Percentiles rank a stretch among this genome's conserved stretches.
phyloP scores from a whole-genome alignment of 176 grass and related monocot species.

The Oryza glumipatula region DNA sequence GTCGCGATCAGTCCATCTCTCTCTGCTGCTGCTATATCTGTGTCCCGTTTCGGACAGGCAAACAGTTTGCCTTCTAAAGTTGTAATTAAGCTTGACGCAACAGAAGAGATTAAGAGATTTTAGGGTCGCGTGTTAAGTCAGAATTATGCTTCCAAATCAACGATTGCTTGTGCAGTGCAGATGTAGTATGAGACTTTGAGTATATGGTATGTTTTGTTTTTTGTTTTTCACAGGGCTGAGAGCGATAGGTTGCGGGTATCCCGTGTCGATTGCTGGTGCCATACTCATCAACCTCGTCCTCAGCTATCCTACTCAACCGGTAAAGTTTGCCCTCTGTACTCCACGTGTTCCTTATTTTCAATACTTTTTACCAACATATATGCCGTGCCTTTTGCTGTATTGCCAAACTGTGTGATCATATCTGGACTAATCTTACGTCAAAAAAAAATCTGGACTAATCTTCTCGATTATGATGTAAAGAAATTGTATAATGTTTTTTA shows the following conservation, averaged over 20 bases:
- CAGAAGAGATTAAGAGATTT: neutral
- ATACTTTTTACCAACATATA: neutral
- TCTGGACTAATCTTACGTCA: neutral
- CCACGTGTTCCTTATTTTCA: neutral
- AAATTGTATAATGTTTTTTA: neutral
- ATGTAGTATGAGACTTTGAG: conserved; percentile 11
- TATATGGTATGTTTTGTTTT: neutral
- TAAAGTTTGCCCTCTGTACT: conserved; percentile 8
- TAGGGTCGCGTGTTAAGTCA: neutral
- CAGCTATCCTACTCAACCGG: conserved; percentile 62
- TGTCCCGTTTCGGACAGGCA: neutral
- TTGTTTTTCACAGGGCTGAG: conserved; percentile 46
- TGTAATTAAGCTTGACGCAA: too few species aligned
- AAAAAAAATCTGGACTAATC: neutral
- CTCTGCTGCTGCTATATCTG: neutral
- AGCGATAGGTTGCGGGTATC: conserved; percentile 49
- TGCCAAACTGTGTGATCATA: neutral
- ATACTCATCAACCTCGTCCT: conserved; percentile 50
- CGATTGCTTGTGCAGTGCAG: neutral
- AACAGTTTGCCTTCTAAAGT: neutral
- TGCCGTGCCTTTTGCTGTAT: neutral
- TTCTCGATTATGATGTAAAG: neutral
- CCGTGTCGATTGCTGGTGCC: neutral
- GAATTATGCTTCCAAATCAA: neutral
- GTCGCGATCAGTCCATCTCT: neutral